These are phyloP conservation scores for Metschnikowia santaceciliae DNA, from an alignment of 805 yeast genomes.

Conservation along the genomic window DNA sequence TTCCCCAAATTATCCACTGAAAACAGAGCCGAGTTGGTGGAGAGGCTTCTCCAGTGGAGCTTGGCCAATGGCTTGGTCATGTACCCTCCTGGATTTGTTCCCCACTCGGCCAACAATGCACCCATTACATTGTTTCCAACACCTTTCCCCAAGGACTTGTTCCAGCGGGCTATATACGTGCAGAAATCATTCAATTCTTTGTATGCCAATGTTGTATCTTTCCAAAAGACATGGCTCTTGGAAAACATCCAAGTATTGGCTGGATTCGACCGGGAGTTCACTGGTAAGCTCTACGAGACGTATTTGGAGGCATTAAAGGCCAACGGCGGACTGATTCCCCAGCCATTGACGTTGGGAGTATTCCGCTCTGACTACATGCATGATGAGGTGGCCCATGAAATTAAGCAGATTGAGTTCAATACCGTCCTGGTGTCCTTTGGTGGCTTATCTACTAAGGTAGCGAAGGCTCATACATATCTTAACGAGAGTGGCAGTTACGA, in stretches of 20 bases:
- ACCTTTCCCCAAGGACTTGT: constrained; percentile 70
- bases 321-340: constrained; percentile 46
- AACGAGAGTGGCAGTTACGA: constrained; percentile 58
- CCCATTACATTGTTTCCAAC: constrained; percentile 92
- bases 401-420: constrained; percentile 95
- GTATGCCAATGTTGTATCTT: constrained; percentile 64
- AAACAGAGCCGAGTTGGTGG: constrained; percentile 33
- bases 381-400: constrained; percentile 41
- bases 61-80: constrained; percentile 77
- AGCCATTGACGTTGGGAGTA: constrained; percentile 71
- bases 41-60: constrained; percentile 66
- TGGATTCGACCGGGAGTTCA: constrained; percentile 66
- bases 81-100: constrained; percentile 58
- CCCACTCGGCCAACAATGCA: constrained; percentile 53
- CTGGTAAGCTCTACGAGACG: constrained; percentile 69
- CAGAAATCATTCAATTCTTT: constrained; percentile 69
- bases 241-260: constrained; percentile 52
- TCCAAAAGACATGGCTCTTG: constrained; percentile 56
- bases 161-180: constrained; percentile 60
- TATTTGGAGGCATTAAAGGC: constrained; percentile 46
- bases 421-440: constrained; percentile 96
- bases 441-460: constrained; percentile 78
- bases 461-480: constrained; percentile 66
- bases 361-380: constrained; percentile 87
- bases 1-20: constrained; percentile 30